Evolutionary conservation across 768 basidiomycete species (phyloP), one percentile per base, ranked within the genome.

Genomic region (Cystobasidium ongulense): DNA sequence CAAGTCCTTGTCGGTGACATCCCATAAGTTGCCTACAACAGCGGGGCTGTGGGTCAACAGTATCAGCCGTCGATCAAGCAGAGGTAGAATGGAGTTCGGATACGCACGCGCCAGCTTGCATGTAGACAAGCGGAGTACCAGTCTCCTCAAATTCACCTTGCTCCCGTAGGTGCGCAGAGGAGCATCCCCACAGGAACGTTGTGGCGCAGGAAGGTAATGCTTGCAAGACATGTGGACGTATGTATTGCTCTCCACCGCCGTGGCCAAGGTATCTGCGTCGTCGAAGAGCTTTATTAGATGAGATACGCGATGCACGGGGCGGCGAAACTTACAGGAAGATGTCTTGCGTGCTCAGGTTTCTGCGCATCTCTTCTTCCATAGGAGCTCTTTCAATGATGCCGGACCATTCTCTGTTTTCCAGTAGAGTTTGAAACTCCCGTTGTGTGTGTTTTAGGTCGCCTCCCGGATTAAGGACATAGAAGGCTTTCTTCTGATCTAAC

Each of bases 181-280:
- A 99, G 83, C 96, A 99, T 0, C 96, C 96, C 96, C 95, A 99
- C 1, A 99, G 85, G 91, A 98, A 93, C 0, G 90, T 90, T 17
- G 89, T 89, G 7, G 96, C 94, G 80, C 96, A 98, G n/a, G 85
- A 84, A 0, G 86, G 85, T 38, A 98, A 84, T 74, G 88, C 86
- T 8, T 91, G 85, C 66, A 99, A 87, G 78, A 88, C 90, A 80
- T 90, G 89, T 1, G 92, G 91, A 1, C 91, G 88, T 7, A 91
- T 85, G 78, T 95, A 99, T 77, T 98, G 95, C 79, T 97, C 94
- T 0, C 87, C 94, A 7, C 94, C 94, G 1, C 92, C 92, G 78
- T 99, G 96, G 17, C 96, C 96, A 79, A 98, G 96, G 81, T 97
- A 99, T 13, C 95, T 98, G 76, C 18, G 11, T 8, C 18, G 46